phyloP scores from a whole-genome alignment of 441 rosid species.

The Corymbia citriodora region DNA sequence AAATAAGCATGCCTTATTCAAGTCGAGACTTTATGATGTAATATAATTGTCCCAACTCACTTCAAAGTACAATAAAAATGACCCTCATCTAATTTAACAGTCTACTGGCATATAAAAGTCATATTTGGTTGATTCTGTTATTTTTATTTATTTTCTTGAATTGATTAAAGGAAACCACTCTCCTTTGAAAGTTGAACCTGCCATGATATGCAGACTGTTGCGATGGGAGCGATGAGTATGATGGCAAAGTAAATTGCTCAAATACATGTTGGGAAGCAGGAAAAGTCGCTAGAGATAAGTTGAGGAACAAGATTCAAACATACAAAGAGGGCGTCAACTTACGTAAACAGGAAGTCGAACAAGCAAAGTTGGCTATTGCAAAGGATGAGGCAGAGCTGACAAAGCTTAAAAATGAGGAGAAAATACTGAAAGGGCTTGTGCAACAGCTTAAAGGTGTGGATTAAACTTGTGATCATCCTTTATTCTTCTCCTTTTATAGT shows the following conservation, averaged over 20 bases:
- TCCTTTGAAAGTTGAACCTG: background rate
- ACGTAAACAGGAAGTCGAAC: constrained; percentile 51
- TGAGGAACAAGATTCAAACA: constrained; percentile 62
- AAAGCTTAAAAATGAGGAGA: constrained; percentile 69
- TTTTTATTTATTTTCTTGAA: background rate
- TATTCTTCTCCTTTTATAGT: background rate
- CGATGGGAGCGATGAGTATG: constrained; percentile 98
- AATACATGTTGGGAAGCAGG: constrained; percentile 98
- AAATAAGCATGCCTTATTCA: background rate
- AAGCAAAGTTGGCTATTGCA: constrained; percentile 47
- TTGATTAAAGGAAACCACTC: background rate
- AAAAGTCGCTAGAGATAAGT: constrained; percentile 74
- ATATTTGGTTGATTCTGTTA: background rate
- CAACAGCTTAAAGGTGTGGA: constrained; percentile 74
- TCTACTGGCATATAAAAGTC: background rate
- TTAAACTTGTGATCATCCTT: background rate
- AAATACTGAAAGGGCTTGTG: constrained; percentile 66
- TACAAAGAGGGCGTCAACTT: constrained; percentile 61
- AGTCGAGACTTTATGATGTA: background rate
- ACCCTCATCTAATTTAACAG: background rate
- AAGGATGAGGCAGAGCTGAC: constrained; percentile 73
- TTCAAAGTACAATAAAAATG: background rate
- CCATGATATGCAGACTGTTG: constrained; percentile 63
- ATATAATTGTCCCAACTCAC: background rate
- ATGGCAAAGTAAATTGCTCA: constrained; percentile 59